phyloP scores from a whole-genome alignment of 805 yeast genomes.

The Grigorovia yakushimaensis region DNA sequence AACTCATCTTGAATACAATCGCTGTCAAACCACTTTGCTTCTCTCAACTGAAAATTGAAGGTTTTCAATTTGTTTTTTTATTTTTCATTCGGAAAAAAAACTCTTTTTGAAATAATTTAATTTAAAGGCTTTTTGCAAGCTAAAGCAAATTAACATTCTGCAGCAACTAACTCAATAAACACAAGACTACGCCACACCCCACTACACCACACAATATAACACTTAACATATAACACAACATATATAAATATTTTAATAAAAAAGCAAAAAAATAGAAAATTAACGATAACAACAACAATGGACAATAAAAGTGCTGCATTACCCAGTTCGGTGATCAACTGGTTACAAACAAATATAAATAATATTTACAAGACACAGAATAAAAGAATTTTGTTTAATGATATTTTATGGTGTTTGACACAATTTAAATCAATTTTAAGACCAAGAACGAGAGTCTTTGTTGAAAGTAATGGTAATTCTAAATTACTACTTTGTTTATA shows the following conservation, averaged over 20 bases:
- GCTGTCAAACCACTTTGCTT: no score
- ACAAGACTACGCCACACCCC: no score
- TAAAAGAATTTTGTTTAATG: constrained; percentile 52
- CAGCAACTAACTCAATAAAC: no score
- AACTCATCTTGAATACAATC: constrained; percentile 6
- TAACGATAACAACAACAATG: not conserved
- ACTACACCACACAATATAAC: no score
- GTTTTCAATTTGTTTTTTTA: not conserved
- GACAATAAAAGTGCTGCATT: not conserved
- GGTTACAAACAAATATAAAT: constrained; percentile 6
- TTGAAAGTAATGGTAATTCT: constrained; percentile 48
- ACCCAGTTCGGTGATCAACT: constrained; percentile 6
- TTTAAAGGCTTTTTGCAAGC: no score
- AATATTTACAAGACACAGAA: constrained; percentile 42
- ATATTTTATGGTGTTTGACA: constrained; percentile 38
- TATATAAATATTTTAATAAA: not conserved
- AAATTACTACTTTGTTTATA: constrained; percentile 52
- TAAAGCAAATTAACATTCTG: no score
- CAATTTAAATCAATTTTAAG: constrained; percentile 45
- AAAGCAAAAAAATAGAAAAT: not conserved
- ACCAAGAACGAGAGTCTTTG: constrained; percentile 60
- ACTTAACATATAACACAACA: no score
- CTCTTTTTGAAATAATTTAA: no score
- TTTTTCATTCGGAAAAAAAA: no score
- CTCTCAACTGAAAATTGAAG: not conserved